Evolutionary conservation across 352 stramenopile genomes (phyloP).

Genomic region (Pythium phragmiticola): DNA sequence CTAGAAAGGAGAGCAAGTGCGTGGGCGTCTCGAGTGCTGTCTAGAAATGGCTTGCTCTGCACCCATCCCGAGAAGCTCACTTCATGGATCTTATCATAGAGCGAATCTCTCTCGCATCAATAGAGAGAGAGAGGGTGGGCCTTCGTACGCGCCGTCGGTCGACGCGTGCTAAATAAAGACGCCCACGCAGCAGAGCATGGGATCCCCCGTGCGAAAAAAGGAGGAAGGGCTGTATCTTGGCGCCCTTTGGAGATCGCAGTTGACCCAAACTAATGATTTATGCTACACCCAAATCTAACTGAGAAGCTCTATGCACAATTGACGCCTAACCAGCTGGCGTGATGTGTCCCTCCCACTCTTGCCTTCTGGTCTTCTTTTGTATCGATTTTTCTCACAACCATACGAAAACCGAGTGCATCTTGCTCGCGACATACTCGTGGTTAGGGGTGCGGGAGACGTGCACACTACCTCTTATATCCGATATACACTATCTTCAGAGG

Average conservation of each 20-base stretch:
- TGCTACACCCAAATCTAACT: background rate
- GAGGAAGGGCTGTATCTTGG: background rate
- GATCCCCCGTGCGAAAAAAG: background rate
- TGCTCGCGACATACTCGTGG: slow-evolving; percentile 3
- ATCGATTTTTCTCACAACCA: too few species aligned
- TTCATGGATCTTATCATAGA: slow-evolving; percentile 2
- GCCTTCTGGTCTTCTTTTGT: background rate
- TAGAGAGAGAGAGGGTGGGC: too few species aligned
- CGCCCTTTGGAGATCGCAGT: background rate
- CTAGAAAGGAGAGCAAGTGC: background rate
- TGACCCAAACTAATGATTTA: background rate
- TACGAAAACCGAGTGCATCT: background rate
- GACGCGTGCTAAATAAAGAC: background rate
- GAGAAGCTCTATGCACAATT: background rate
- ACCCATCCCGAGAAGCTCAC: too few species aligned
- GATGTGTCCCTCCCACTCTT: slow-evolving; percentile 4
- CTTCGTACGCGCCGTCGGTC: too few species aligned
- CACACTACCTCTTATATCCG: background rate
- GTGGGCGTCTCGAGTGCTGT: background rate
- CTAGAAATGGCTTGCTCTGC: slow-evolving; percentile 9
- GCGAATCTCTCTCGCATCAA: background rate
- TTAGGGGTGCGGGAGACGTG: background rate
- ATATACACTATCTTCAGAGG: background rate
- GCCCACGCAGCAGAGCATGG: background rate
- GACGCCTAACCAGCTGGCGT: background rate